A percentile compares a stretch with the other conserved stretches of the same genome.
Conservation (phyloP, 208 protist species). For the Crithidia sp. region DNA sequence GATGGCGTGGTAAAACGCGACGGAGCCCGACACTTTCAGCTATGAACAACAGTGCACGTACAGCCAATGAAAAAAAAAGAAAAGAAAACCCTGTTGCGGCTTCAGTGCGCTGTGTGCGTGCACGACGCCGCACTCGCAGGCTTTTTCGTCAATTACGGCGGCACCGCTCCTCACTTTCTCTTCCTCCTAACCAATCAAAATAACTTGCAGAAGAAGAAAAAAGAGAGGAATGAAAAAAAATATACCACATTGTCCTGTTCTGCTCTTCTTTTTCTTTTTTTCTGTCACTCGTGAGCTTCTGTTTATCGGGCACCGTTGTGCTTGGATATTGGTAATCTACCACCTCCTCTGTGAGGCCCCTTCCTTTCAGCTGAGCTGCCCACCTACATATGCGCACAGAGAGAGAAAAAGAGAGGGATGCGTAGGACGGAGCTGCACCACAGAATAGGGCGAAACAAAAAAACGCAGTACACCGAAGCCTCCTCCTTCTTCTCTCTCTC, state of each 20-base stretch:
- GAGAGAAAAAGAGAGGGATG: neutral
- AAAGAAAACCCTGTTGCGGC: neutral
- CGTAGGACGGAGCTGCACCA: too few relatives aligned
- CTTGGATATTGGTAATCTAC: too few relatives aligned
- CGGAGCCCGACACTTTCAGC: too few relatives aligned
- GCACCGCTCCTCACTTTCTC: neutral
- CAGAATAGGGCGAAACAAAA: neutral
- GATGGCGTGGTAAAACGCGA: too few relatives aligned
- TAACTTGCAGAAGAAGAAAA: neutral
- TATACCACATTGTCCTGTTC: neutral
- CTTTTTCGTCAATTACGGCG: too few relatives aligned
- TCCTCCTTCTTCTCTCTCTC: neutral
- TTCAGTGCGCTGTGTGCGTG: too few relatives aligned
- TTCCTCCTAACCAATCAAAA: neutral
- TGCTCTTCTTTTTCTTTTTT: too few relatives aligned
- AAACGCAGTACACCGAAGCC: neutral
- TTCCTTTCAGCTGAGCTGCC: neutral
- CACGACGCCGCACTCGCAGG: too few relatives aligned
- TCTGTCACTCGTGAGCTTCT: too few relatives aligned
- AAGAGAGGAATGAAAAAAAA: neutral
- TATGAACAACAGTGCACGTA: too few relatives aligned
- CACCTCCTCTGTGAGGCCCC: neutral
- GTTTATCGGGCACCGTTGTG: too few relatives aligned
- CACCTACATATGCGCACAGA: neutral
- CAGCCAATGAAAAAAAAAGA: neutral